A percentile compares a stretch with the other conserved stretches of the same genome.
Conservation (phyloP, 2,329 filamentous ascomycete species). For the Cercospora nicotianae region DNA sequence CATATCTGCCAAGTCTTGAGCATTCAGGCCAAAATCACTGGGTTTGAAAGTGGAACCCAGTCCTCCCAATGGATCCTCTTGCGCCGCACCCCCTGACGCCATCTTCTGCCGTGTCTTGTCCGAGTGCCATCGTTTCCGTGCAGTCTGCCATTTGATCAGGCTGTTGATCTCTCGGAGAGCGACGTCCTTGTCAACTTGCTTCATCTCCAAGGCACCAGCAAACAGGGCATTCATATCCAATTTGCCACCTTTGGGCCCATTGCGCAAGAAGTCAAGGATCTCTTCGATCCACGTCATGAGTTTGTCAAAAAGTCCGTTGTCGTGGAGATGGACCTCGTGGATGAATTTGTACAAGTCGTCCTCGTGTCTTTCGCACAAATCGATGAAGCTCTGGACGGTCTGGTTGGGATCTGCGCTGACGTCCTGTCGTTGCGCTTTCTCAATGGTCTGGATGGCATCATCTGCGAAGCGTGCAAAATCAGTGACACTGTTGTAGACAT, state of each 20-base stretch:
- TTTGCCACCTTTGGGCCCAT: conserved; percentile 77
- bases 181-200: conserved; percentile 67
- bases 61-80: conserved; percentile 55
- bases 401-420: conserved; percentile 95
- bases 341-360: conserved; percentile 99
- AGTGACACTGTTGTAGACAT: conserved; percentile 95
- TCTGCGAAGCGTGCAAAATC: conserved; percentile 93
- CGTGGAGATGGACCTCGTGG: conserved; percentile 94
- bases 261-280: conserved; percentile 87
- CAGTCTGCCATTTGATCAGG: conserved; percentile 90
- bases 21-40: conserved; percentile 85
- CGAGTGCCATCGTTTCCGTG: conserved; percentile 95
- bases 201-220: conserved; percentile 69
- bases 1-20: conserved; percentile 83
- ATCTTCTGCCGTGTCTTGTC: conserved; percentile 99
- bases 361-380: conserved; percentile 91
- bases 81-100: conserved; percentile 71
- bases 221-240: conserved; percentile 94
- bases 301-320: conserved; percentile 93
- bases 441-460: conserved; percentile 81
- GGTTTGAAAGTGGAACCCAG: conserved; percentile 63
- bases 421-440: conserved; percentile 69
- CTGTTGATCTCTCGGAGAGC: conserved; percentile 79
- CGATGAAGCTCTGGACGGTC: conserved; percentile 96
- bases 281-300: conserved; percentile 97